phyloP scores from a whole-genome alignment of 371 early-diverging fungal species.

The Dinochytrium kinnereticum region DNA sequence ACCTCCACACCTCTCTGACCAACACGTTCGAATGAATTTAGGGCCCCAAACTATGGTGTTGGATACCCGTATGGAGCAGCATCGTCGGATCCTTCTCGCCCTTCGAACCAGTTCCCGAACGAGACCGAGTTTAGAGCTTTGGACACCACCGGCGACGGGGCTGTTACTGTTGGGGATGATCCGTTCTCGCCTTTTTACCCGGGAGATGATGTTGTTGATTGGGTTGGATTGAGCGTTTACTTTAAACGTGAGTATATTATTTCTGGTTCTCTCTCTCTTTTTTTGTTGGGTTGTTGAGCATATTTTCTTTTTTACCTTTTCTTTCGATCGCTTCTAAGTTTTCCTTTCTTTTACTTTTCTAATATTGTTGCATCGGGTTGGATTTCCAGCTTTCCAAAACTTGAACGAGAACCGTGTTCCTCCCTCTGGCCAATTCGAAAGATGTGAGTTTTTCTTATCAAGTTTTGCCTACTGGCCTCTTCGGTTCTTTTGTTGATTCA shows the following conservation, averaged over 20 bases:
- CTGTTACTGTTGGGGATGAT: slow-evolving; percentile 35
- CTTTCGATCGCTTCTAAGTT: not conserved
- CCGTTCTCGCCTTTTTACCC: slow-evolving; percentile 54
- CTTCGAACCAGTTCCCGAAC: not conserved
- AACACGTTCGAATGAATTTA: not conserved
- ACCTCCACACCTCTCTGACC: not conserved
- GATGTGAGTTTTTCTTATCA: not conserved
- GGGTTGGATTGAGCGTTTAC: slow-evolving; percentile 47
- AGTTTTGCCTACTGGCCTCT: not conserved
- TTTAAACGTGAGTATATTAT: slow-evolving; percentile 1
- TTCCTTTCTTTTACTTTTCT: not conserved
- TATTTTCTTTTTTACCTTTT: not conserved
- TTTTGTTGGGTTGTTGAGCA: no score
- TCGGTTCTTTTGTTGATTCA: not conserved
- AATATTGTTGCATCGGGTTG: not conserved
- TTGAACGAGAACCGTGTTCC: not conserved
- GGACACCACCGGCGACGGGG: slow-evolving; percentile 22
- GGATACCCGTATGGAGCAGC: not conserved
- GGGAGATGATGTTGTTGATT: slow-evolving; percentile 58
- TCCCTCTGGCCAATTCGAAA: not conserved
- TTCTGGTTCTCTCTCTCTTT: no score
- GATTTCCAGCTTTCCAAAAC: not conserved
- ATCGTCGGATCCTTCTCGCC: not conserved
- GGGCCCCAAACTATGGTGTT: slow-evolving; percentile 7
- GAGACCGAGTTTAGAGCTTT: slow-evolving; percentile 3